Evolutionary conservation across 192 early-diverging fungal genomes (phyloP).

Genomic region (Irineochytrium annulatum): DNA sequence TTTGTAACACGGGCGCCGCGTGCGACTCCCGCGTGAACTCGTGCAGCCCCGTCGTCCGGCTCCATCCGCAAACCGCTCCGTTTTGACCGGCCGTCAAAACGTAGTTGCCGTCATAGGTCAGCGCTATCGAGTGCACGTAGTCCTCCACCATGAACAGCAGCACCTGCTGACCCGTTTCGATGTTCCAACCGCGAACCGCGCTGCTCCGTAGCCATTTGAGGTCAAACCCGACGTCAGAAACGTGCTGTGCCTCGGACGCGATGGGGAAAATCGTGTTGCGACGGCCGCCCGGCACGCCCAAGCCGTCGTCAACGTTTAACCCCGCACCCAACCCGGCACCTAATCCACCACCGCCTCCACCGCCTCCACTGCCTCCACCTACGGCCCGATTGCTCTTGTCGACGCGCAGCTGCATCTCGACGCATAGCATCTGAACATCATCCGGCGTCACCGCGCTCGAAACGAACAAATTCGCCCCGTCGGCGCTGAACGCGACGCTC

Average conservation of each 20-base stretch:
- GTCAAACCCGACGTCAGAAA: too few species aligned
- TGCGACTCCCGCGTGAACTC: slow-evolving; percentile 19
- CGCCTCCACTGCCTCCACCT: too few species aligned
- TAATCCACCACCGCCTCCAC: too few species aligned
- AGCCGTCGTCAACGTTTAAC: too few species aligned
- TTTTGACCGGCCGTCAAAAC: slow-evolving; percentile 11
- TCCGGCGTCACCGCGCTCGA: slow-evolving; percentile 15
- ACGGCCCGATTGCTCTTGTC: too few species aligned
- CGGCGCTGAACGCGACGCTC: slow-evolving; percentile 7
- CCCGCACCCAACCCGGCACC: too few species aligned
- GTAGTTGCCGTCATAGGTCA: slow-evolving; percentile 4
- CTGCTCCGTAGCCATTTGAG: too few species aligned
- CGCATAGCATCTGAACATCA: slow-evolving; percentile 22
- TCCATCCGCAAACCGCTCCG: slow-evolving; percentile 3
- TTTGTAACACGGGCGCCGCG: neutral
- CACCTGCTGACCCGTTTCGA: slow-evolving; percentile 20
- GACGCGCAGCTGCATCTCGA: slow-evolving; percentile 4
- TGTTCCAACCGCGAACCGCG: slow-evolving; percentile 24
- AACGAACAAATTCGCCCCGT: slow-evolving; percentile 15
- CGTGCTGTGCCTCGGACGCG: too few species aligned
- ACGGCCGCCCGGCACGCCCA: too few species aligned
- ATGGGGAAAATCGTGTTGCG: too few species aligned
- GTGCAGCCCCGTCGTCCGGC: slow-evolving; percentile 2
- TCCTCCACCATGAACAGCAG: slow-evolving; percentile 14
- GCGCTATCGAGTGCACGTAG: slow-evolving; percentile 11